Evolutionary conservation across 2,329 filamentous ascomycete genomes (phyloP), one percentile per base, ranked within the genome.

Genomic region (Aureobasidium namibiae): DNA sequence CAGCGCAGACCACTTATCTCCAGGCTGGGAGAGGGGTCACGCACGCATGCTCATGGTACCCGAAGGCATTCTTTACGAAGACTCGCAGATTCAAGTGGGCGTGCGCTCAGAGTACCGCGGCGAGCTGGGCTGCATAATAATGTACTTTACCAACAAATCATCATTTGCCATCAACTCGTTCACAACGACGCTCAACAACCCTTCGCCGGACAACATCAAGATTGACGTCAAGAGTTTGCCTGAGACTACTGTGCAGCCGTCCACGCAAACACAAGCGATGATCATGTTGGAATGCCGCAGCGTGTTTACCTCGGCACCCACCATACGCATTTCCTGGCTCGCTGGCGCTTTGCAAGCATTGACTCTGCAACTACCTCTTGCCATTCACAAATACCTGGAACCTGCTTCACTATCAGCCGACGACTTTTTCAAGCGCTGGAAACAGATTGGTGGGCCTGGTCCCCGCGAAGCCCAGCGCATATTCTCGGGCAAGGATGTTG

Each of bases 401-500:
- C 84, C 89, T 0, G 92, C 94, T 0, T 87, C 94, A 60, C 78
- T 99, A 39, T 83, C 83, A 7, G 85, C 87, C 0, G 94, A 99
- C 56, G 94, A 99, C 70, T 99, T 97, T 75, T 99, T 99, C 82
- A 96, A 95, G 79, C 82, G 95, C 54, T 99, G 94, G 94, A 95
- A 96, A 79, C 94, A 99, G 75, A 97, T 99, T 67, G 94, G 94
- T 13, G 90, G 89, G 5, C 84, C 84, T 1, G 54, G 54, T 10
- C 87, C 92, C 1, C 83, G 95, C 31, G 95, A 99, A 73, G 86
- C 89, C 0, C 94, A 99, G 72, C 82, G 82, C 49, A 90, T 97
- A 33, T 95, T 99, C 72, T 80, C 81, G 59, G 80, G 78, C 16
- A 78, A 80, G 13, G 85, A 87, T 63, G 82, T 95, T 63, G 88